Evolutionary conservation across 352 stramenopile genomes (phyloP).

Genomic region (Elongisporangium undulatum): DNA sequence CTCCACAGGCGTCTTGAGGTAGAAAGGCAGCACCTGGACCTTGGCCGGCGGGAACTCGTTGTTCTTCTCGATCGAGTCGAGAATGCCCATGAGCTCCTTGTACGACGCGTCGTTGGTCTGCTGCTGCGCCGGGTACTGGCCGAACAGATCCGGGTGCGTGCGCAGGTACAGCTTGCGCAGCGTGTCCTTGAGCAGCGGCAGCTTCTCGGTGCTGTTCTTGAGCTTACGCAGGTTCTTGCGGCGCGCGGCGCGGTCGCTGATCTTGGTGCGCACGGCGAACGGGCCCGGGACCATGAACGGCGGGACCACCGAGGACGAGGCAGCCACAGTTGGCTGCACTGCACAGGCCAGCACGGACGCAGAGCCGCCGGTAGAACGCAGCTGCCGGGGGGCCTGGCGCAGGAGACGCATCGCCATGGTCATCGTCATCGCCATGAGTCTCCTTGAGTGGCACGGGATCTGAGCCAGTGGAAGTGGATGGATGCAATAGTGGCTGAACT

Average conservation of each 20-base stretch:
- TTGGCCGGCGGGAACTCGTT: slow-evolving; percentile 75
- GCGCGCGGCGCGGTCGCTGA: slow-evolving; percentile 61
- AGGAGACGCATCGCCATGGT: neutral
- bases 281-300: slow-evolving; percentile 15
- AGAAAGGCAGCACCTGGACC: slow-evolving; percentile 65
- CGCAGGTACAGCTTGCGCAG: slow-evolving; percentile 80
- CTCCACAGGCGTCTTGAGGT: slow-evolving; percentile 59
- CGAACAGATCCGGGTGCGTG: slow-evolving; percentile 76
- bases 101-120: slow-evolving; percentile 67
- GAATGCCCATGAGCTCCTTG: slow-evolving; percentile 76
- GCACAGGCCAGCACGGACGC: slow-evolving; percentile 11
- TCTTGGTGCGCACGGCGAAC: slow-evolving; percentile 51
- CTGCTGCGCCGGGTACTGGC: slow-evolving; percentile 64
- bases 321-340: slow-evolving; percentile 2
- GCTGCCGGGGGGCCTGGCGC: neutral
- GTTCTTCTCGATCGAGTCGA: slow-evolving; percentile 76
- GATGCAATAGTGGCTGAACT: neutral
- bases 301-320: slow-evolving; percentile 4
- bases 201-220: slow-evolving; percentile 54
- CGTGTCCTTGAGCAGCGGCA: slow-evolving; percentile 70
- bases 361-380: neutral
- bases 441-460: neutral
- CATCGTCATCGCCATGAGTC: neutral
- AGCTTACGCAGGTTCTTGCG: slow-evolving; percentile 79
- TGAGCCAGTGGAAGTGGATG: neutral